Evolutionary conservation across 768 basidiomycete genomes (phyloP).

Genomic region (Clavaria fumosa): DNA sequence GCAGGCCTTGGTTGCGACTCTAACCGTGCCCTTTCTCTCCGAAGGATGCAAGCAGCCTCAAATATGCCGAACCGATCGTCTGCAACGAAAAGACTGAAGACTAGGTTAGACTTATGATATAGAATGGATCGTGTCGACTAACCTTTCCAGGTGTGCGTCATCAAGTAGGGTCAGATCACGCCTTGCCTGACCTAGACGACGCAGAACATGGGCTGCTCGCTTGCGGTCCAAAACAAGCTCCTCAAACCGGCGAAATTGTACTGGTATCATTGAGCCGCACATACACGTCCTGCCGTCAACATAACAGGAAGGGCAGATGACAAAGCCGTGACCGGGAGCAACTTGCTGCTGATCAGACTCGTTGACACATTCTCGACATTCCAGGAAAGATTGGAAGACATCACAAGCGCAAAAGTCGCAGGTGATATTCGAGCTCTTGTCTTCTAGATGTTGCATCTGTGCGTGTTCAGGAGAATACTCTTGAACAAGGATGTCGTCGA

Average conservation of each 20-base stretch:
- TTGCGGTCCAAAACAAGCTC: slow-evolving; percentile 31
- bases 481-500: slow-evolving; percentile 35
- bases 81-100: background rate
- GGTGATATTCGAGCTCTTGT: slow-evolving; percentile 19
- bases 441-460: slow-evolving; percentile 14
- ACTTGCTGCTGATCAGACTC: slow-evolving; percentile 1
- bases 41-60: slow-evolving; percentile 19
- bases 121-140: no score
- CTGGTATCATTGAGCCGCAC: slow-evolving; percentile 45
- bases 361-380: slow-evolving; percentile 37
- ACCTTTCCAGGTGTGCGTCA: no score
- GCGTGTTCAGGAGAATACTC: slow-evolving; percentile 23
- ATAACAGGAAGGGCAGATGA: slow-evolving; percentile 59
- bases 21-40: background rate
- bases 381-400: slow-evolving; percentile 70
- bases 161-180: no score
- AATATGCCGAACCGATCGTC: slow-evolving; percentile 16
- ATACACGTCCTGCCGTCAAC: slow-evolving; percentile 61
- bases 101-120: no score
- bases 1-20: background rate
- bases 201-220: slow-evolving; percentile 11
- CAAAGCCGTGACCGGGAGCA: slow-evolving; percentile 27
- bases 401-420: slow-evolving; percentile 79
- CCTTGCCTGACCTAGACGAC: background rate
- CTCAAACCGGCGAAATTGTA: slow-evolving; percentile 38